Evolutionary conservation across 129 eudicot species (phyloP).

Genomic region (Heracleum sosnowskyi): DNA sequence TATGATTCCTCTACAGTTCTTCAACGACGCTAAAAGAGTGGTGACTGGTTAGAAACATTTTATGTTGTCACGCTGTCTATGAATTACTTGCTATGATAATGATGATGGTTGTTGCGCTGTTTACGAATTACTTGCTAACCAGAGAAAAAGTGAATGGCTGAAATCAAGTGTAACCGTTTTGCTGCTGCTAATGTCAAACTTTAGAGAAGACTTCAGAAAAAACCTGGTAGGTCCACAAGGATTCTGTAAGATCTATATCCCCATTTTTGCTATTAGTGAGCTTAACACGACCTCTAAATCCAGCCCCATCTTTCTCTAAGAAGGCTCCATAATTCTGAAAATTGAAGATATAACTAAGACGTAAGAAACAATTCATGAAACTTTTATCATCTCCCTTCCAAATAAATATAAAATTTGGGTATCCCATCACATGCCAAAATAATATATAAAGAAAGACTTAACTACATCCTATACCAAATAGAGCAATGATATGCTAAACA

Average conservation of each 20-base stretch:
- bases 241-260: conserved; percentile 53
- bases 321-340: conserved; percentile 90
- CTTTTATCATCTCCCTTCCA: background rate
- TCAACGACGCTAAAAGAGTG: too few species aligned
- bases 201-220: background rate
- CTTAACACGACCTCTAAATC: conserved; percentile 71
- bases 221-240: conserved; percentile 93
- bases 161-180: background rate
- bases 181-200: background rate
- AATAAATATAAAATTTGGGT: too few species aligned
- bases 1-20: too few species aligned
- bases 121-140: background rate
- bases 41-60: too few species aligned
- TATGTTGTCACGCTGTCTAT: too few species aligned
- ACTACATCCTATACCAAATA: background rate
- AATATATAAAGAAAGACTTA: background rate
- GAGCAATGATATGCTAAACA: background rate
- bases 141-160: background rate
- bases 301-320: conserved; percentile 94
- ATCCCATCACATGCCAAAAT: background rate
- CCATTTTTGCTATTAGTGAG: conserved; percentile 67
- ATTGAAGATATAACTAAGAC: conserved; percentile 7
- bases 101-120: background rate
- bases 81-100: background rate
- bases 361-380: background rate